Base-by-base conservation (phyloP, 305 asterid genomes). In the Solanum hybrid region DNA sequence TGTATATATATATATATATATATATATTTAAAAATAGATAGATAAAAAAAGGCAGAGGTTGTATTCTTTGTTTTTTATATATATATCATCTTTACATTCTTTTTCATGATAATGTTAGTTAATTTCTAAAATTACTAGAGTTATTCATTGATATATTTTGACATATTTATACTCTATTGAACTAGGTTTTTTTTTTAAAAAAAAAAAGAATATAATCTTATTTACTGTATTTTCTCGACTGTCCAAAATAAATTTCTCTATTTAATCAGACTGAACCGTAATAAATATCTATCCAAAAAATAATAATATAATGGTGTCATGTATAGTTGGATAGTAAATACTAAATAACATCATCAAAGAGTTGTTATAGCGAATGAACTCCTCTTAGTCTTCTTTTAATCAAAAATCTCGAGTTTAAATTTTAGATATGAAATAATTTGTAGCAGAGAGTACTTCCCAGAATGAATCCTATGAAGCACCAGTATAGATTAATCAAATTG, bases 21-120 rank as follows among this genome's bases (percentile, higher is more conserved):
- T n/a, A n/a, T n/a, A n/a, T n/a, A n/a, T n/a, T n/a, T n/a, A n/a
- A n/a, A n/a, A 27, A 26, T 1, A 38, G 68, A 38, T 24, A 38
- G 14, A 24, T 13, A 10, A 81, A 37, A 38, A 20, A 68, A 70
- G 39, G 5, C 70, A 11, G 36, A 51, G 77, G 27, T 3, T 87
- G 87, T 57, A 89, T 91, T 87, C 81, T 91, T 91, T 91, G 61
- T 38, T 26, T 29, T 39, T 29, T 39, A 29, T 38, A 41, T 73
- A 14, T 29, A 37, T 29, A 61, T 22, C 26, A 9, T 45, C 0
- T 10, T 45, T 24, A 36, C 57, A 26, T 39, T 34, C 33, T 68
- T 61, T 89, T 89, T 86, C 13, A n/a, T n/a, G 31, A 86, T 89
- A 11, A 7, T 61, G 24, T 3, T 61, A 20, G 3, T 61, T 68